Conservation (phyloP, 2,329 filamentous ascomycete species). For the Akanthomyces muscarius region DNA sequence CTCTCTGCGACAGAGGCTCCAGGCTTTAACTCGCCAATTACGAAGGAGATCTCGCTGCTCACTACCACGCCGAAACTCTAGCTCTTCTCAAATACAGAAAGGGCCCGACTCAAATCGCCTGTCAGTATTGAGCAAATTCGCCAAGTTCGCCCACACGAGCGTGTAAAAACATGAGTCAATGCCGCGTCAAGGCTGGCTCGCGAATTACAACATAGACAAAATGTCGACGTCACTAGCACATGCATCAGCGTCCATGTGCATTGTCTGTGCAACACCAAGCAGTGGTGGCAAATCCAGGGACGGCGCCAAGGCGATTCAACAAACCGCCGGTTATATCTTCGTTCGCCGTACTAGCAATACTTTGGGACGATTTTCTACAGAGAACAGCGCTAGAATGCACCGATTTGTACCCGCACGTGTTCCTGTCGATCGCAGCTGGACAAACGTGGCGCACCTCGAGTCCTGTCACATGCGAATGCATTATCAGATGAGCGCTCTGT, state of each 20-base stretch:
- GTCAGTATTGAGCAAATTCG: background rate
- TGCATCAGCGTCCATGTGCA: background rate
- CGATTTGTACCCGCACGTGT: conserved; percentile 1
- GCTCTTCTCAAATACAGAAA: background rate
- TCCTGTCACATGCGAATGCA: background rate
- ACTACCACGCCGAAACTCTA: background rate
- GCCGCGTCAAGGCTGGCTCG: too few species aligned
- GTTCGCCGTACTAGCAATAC: background rate
- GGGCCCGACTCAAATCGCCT: background rate
- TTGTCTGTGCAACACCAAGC: background rate
- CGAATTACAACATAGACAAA: background rate
- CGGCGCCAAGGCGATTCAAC: background rate
- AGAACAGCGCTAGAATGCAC: background rate
- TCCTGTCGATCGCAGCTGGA: conserved; percentile 1
- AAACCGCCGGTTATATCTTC: background rate
- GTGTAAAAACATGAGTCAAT: background rate
- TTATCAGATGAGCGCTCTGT: conserved; percentile 1
- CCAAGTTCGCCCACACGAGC: background rate
- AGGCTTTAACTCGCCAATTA: background rate
- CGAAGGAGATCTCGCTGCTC: background rate
- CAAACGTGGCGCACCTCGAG: background rate
- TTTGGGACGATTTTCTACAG: background rate
- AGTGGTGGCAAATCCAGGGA: background rate
- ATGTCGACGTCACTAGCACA: background rate
- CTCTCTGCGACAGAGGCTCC: background rate